Evolutionary conservation across 805 yeast species (phyloP).

Genomic region (Kodamaea neixiangensis): DNA sequence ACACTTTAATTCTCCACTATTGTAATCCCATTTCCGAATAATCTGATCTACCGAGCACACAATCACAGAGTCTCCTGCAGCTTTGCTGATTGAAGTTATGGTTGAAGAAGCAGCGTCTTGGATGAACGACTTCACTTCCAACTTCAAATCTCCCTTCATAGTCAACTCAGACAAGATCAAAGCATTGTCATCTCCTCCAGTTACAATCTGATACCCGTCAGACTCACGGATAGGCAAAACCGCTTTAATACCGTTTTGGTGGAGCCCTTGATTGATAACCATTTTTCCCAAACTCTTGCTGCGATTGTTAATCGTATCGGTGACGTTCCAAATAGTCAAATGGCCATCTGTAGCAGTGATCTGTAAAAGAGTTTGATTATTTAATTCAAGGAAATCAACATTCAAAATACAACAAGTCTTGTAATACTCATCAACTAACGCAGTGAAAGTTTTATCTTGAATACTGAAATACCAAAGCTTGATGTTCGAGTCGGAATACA

Average conservation of each 20-base stretch:
- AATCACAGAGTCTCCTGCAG: constrained; percentile 35
- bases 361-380: constrained; percentile 38
- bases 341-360: constrained; percentile 85
- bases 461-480: constrained; percentile 59
- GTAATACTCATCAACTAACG: constrained; percentile 54
- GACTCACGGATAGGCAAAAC: constrained; percentile 30
- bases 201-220: constrained; percentile 40
- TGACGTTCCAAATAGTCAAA: constrained; percentile 60
- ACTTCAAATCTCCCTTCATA: constrained; percentile 14
- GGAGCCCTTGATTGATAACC: constrained; percentile 51
- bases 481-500: constrained; percentile 82
- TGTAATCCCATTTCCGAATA: constrained; percentile 58
- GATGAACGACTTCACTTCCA: constrained; percentile 35
- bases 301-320: constrained; percentile 17
- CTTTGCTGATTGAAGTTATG: constrained; percentile 60
- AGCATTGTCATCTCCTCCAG: constrained; percentile 96
- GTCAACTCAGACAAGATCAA: constrained; percentile 32
- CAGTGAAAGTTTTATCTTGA: constrained; percentile 36
- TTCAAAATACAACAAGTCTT: constrained; percentile 77
- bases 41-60: constrained; percentile 86
- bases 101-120: constrained; percentile 82
- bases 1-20: constrained; percentile 22
- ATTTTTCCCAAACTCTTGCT: background rate
- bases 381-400: constrained; percentile 45
- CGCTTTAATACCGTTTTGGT: constrained; percentile 83